These are phyloP conservation scores for Trametes gibbosa DNA, from an alignment of 768 basidiomycete species.

Conservation along the genomic window DNA sequence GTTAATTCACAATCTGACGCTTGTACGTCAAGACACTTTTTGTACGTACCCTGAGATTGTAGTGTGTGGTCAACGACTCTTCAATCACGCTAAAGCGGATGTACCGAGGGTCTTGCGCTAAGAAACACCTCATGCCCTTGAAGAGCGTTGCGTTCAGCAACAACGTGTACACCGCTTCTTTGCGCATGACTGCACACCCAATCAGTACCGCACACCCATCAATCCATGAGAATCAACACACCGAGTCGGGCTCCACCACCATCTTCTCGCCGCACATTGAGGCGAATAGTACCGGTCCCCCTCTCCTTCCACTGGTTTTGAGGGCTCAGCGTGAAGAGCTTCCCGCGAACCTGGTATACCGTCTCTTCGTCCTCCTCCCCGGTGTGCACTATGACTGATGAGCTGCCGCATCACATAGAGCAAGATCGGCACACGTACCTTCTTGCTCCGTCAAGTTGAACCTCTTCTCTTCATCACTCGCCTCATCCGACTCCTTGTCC, in stretches of 20 bases:
- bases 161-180: conserved; percentile 76
- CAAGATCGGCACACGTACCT: conserved; percentile 38
- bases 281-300: conserved; percentile 65
- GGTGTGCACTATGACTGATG: conserved; percentile 54
- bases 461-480: conserved; percentile 48
- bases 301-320: conserved; percentile 74
- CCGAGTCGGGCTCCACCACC: conserved; percentile 69
- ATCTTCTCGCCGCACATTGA: conserved; percentile 65
- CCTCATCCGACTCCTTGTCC: conserved; percentile 50
- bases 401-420: not conserved
- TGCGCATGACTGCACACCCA: conserved; percentile 66
- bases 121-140: conserved; percentile 68
- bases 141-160: conserved; percentile 75
- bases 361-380: conserved; percentile 85
- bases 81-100: conserved; percentile 74
- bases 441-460: conserved; percentile 65
- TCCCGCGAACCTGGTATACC: conserved; percentile 72
- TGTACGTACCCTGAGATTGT: conserved; percentile 65
- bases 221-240: conserved; percentile 31
- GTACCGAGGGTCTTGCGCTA: conserved; percentile 79
- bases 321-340: conserved; percentile 59
- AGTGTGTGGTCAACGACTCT: conserved; percentile 57
- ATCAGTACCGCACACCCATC: conserved; percentile 2
- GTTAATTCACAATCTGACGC: not conserved
- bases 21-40: not conserved